These are phyloP conservation scores for Metschnikowia kunwiensis DNA, from an alignment of 805 yeast species.

Conservation along the genomic window DNA sequence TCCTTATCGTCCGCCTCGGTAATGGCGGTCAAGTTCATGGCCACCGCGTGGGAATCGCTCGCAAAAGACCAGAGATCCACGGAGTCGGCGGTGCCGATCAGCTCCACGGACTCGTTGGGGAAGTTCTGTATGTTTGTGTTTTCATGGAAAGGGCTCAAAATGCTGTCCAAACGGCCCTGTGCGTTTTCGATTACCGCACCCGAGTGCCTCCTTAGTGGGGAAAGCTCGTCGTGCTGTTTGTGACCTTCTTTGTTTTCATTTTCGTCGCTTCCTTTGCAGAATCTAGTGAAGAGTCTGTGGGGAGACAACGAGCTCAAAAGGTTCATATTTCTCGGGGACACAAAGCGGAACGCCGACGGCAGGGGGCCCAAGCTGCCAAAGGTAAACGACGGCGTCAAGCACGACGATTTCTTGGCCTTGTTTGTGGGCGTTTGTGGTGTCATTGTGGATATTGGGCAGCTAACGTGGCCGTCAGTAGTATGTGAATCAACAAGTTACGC, in stretches of 20 bases:
- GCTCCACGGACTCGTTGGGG: conserved; percentile 12
- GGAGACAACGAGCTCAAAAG: conserved; percentile 32
- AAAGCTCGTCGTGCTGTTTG: too few species aligned
- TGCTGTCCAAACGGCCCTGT: too few species aligned
- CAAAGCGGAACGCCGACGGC: conserved; percentile 40
- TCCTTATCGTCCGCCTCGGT: conserved; percentile 22
- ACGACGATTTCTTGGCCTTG: conserved; percentile 3
- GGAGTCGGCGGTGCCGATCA: conserved; percentile 16
- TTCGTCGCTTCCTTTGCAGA: conserved; percentile 1
- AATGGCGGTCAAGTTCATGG: conserved; percentile 24
- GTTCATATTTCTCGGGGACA: conserved; percentile 30
- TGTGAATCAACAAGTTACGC: too few species aligned
- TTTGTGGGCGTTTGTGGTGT: conserved; percentile 17
- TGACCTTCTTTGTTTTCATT: background rate
- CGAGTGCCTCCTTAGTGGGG: too few species aligned
- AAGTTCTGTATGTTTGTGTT: background rate
- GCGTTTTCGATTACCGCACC: too few species aligned
- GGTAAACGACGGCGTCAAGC: conserved; percentile 33
- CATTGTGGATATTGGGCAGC: conserved; percentile 10
- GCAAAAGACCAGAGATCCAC: conserved; percentile 34
- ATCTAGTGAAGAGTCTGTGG: conserved; percentile 26
- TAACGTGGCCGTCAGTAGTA: too few species aligned
- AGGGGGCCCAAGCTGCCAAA: conserved; percentile 38
- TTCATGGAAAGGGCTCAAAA: conserved; percentile 4
- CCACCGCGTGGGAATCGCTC: conserved; percentile 19